Conservation (phyloP, 768 basidiomycete species). For the Tylopilus plumbeoviolaceoides region DNA sequence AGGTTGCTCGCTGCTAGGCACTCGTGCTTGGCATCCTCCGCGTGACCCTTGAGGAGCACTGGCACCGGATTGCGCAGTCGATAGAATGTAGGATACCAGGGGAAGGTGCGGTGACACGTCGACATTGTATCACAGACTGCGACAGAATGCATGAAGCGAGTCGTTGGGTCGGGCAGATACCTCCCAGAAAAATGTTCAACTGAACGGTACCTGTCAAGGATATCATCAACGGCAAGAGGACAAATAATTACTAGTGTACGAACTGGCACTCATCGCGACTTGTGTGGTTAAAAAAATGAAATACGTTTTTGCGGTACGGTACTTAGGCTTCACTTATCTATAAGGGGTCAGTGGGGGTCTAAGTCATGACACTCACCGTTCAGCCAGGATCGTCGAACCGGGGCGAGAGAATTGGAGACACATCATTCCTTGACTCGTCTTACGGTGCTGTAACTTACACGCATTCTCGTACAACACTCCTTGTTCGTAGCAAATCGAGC, state of each 20-base stretch:
- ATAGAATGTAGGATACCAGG: background rate
- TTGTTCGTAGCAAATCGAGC: conserved; percentile 20
- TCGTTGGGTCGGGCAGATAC: background rate
- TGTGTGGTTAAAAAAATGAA: background rate
- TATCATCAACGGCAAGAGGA: background rate
- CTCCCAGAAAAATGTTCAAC: background rate
- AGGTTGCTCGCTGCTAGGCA: no score
- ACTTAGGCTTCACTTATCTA: background rate
- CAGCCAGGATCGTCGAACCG: background rate
- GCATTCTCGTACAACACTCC: no score
- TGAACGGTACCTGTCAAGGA: background rate
- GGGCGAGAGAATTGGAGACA: background rate
- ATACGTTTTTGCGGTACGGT: background rate
- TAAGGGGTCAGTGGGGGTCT: no score
- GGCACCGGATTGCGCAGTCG: background rate
- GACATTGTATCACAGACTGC: background rate
- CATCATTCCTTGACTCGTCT: background rate
- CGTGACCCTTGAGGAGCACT: background rate
- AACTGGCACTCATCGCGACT: background rate
- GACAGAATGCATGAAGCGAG: background rate
- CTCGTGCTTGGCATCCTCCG: no score
- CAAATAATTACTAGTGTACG: background rate
- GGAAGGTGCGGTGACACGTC: background rate
- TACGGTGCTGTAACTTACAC: background rate
- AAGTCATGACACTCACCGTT: no score